Evolutionary conservation across 148 eudicot species (phyloP).

Genomic region (Dysphania ambrosioides): DNA sequence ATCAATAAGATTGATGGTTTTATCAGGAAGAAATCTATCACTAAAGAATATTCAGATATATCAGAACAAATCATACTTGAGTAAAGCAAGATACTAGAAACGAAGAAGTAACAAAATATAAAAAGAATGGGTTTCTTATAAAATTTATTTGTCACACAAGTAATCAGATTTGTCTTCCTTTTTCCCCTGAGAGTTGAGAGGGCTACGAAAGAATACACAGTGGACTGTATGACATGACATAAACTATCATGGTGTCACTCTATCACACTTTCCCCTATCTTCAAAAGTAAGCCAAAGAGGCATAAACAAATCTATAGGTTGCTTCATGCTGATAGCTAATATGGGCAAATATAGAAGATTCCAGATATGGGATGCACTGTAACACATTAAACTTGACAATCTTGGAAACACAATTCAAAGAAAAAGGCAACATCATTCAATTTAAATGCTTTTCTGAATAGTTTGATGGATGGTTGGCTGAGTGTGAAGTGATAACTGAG

Average conservation of each 20-base stretch:
- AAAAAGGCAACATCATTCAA: neutral
- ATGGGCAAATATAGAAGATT: neutral
- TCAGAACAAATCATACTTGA: neutral
- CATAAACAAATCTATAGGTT: neutral
- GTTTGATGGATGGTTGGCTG: neutral
- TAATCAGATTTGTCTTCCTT: neutral
- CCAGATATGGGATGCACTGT: neutral
- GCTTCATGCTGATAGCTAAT: neutral
- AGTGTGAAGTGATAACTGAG: neutral
- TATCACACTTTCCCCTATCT: neutral
- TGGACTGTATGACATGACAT: neutral
- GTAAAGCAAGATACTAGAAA: neutral
- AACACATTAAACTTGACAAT: neutral
- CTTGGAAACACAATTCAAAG: neutral
- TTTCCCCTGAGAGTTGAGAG: neutral
- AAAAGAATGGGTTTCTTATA: neutral
- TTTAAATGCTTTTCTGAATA: neutral
- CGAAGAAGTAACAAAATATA: neutral
- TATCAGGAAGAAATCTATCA: slow-evolving; percentile 82
- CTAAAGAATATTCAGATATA: slow-evolving; percentile 28
- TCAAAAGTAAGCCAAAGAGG: neutral
- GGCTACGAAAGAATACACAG: neutral
- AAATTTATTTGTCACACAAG: neutral
- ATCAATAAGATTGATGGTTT: slow-evolving; percentile 80
- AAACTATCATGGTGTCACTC: neutral